Conservation (phyloP, 2,329 filamentous ascomycete genomes). For the Aspergillus sp. region DNA sequence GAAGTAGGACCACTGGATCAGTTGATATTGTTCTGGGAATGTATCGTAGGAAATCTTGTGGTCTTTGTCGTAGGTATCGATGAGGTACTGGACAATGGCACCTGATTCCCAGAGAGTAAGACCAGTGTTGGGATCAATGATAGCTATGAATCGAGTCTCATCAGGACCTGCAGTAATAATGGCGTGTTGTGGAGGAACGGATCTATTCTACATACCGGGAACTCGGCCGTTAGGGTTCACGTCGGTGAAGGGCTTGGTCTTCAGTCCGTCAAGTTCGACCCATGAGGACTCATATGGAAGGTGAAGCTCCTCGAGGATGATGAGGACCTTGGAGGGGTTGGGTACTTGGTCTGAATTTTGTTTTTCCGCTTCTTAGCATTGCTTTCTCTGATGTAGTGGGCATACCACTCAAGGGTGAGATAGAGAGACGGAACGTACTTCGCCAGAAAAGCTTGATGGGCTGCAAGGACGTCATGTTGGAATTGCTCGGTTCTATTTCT, state of each 20-base stretch:
- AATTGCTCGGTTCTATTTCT: not conserved
- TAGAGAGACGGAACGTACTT: not conserved
- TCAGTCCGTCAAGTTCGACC: not conserved
- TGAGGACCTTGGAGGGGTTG: slow-evolving; percentile 5
- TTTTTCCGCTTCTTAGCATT: not conserved
- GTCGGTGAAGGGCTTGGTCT: not conserved
- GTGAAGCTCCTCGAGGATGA: not conserved
- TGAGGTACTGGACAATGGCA: not conserved
- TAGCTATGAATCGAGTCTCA: not conserved
- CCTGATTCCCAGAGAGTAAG: slow-evolving; percentile 1
- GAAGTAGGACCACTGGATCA: slow-evolving; percentile 2
- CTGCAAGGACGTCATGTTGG: not conserved
- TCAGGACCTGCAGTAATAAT: too few relatives aligned
- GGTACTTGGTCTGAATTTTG: not conserved
- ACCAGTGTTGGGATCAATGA: not conserved
- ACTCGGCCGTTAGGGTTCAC: slow-evolving; percentile 3
- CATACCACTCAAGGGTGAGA: too few relatives aligned
- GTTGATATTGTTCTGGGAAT: not conserved
- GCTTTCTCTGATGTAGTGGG: not conserved
- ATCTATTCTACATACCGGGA: not conserved
- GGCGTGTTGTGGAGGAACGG: not conserved
- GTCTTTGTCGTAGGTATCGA: not conserved
- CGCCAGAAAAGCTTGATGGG: slow-evolving; percentile 2
- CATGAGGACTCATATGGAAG: not conserved
- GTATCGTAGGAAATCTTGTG: not conserved